Conservation (phyloP, 768 basidiomycete species). For the Boletus vermiculosoides region DNA sequence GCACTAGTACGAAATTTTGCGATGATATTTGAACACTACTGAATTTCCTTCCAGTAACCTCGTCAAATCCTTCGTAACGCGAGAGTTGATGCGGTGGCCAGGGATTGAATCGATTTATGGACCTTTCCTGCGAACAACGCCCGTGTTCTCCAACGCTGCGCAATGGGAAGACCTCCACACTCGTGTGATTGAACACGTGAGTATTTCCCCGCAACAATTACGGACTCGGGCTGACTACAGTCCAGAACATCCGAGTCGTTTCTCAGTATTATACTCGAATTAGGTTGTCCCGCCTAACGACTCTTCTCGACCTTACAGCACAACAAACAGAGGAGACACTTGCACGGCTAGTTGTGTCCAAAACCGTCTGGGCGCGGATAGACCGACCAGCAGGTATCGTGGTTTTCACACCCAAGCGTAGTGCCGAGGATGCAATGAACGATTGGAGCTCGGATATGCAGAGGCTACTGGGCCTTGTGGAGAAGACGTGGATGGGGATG, state of each 20-base stretch:
- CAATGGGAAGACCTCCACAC: slow-evolving; percentile 96
- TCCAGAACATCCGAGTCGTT: slow-evolving; percentile 92
- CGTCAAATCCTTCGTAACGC: slow-evolving; percentile 89
- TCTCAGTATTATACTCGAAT: slow-evolving; percentile 95
- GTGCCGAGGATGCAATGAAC: slow-evolving; percentile 92
- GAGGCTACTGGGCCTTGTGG: slow-evolving; percentile 84
- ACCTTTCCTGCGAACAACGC: slow-evolving; percentile 72
- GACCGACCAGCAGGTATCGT: slow-evolving; percentile 91
- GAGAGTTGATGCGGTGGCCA: slow-evolving; percentile 96
- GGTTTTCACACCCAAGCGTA: slow-evolving; percentile 79
- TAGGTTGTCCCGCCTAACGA: slow-evolving; percentile 75
- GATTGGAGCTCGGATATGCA: slow-evolving; percentile 98
- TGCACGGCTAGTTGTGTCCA: slow-evolving; percentile 85
- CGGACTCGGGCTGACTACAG: neutral
- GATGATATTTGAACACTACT: neutral
- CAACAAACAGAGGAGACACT: slow-evolving; percentile 87
- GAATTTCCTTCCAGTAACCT: slow-evolving; percentile 62
- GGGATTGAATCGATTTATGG: slow-evolving; percentile 90
- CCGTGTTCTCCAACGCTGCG: slow-evolving; percentile 74
- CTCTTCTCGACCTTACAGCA: slow-evolving; percentile 80
- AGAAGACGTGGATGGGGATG: slow-evolving; percentile 99
- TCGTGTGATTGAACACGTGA: slow-evolving; percentile 93
- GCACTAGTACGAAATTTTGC: slow-evolving; percentile 63
- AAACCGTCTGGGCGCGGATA: slow-evolving; percentile 90
- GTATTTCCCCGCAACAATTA: slow-evolving; percentile 28